phyloP scores from a whole-genome alignment of 306 rosid genomes.

The Erythrophleum fordii region DNA sequence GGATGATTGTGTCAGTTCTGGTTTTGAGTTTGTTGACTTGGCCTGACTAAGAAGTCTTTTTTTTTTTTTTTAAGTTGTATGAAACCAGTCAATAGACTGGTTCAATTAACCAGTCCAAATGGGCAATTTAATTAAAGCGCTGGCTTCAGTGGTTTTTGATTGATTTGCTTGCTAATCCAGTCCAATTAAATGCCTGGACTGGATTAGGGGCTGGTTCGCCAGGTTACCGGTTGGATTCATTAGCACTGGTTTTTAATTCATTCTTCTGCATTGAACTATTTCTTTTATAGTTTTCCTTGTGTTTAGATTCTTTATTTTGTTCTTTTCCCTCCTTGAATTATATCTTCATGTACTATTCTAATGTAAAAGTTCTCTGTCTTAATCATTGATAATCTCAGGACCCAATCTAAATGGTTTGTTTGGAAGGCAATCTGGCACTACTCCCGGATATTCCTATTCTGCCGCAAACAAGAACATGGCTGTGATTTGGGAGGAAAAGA shows the following conservation, averaged over 20 bases:
- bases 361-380: neutral
- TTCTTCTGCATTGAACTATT: neutral
- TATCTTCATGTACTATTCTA: neutral
- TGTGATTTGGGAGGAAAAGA: slow-evolving; percentile 88
- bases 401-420: slow-evolving; percentile 89
- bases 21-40: no score
- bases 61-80: no score
- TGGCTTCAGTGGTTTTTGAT: neutral
- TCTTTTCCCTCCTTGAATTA: neutral
- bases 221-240: neutral
- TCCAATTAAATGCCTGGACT: neutral
- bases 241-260: neutral
- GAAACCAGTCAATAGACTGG: no score
- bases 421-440: slow-evolving; percentile 97
- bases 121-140: neutral
- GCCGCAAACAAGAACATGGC: slow-evolving; percentile 95
- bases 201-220: neutral
- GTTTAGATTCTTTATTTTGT: neutral
- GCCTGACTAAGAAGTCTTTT: no score
- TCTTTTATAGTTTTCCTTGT: neutral
- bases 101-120: neutral
- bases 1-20: no score
- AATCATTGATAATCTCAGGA: slow-evolving; percentile 51
- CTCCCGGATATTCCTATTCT: slow-evolving; percentile 85
- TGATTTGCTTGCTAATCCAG: neutral